Conservation (phyloP, 805 yeast species). For the Saccharomycopsis schoenii region DNA sequence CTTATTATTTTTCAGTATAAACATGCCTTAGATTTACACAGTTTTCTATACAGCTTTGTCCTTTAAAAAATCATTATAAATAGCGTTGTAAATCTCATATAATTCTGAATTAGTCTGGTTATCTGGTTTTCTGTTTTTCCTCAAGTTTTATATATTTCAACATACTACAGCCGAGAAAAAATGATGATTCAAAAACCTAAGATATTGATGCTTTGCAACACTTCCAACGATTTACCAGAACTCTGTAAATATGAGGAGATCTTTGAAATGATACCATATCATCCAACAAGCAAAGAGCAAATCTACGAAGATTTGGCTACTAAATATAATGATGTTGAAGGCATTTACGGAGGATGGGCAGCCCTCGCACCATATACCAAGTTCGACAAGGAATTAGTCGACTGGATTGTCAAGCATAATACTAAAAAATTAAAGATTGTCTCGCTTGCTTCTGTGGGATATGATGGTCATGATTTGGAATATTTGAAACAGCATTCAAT, state of each 20-base stretch:
- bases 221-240: constrained; percentile 4
- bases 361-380: constrained; percentile 44
- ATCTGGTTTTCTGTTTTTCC: not conserved
- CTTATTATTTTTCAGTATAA: no score
- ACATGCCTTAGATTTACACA: no score
- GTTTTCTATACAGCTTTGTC: not conserved
- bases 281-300: constrained; percentile 24
- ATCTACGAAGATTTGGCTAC: constrained; percentile 29
- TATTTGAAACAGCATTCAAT: constrained; percentile 32
- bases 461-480: constrained; percentile 38
- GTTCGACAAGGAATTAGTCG: constrained; percentile 33
- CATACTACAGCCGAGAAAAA: no score
- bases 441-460: constrained; percentile 49
- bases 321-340: constrained; percentile 32
- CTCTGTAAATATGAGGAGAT: not conserved
- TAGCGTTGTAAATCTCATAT: constrained; percentile 18
- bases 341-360: constrained; percentile 52
- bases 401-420: constrained; percentile 22
- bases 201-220: constrained; percentile 10
- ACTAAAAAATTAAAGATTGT: constrained; percentile 39
- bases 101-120: not conserved
- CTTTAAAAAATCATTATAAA: constrained; percentile 15
- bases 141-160: no score
- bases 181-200: constrained; percentile 3
- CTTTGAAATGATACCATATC: constrained; percentile 4